Conservation (phyloP, 768 basidiomycete genomes). For the Boletus rex-veris region DNA sequence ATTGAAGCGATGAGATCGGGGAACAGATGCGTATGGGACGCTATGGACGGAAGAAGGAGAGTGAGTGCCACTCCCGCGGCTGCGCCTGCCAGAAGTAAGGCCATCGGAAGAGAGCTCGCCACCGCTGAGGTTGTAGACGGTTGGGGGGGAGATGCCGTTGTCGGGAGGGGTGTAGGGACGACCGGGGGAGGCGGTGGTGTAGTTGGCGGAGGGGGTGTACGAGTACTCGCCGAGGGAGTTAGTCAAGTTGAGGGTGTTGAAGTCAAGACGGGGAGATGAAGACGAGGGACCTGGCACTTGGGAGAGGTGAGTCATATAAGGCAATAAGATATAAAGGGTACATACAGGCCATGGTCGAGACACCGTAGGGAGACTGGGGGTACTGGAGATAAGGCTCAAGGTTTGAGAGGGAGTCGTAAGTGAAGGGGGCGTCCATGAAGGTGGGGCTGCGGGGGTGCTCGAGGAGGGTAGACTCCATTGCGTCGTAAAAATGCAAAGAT, state of each 20-base stretch:
- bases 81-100: slow-evolving; percentile 57
- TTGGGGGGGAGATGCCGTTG: slow-evolving; percentile 67
- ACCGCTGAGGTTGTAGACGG: slow-evolving; percentile 65
- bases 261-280: slow-evolving; percentile 59
- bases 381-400: slow-evolving; percentile 64
- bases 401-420: slow-evolving; percentile 44
- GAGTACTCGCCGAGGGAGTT: slow-evolving; percentile 57
- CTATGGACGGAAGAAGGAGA: slow-evolving; percentile 46
- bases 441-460: slow-evolving; percentile 49
- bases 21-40: slow-evolving; percentile 58
- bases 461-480: slow-evolving; percentile 50
- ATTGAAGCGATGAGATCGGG: slow-evolving; percentile 77
- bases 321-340: slow-evolving; percentile 10
- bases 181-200: slow-evolving; percentile 48
- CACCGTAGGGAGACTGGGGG: slow-evolving; percentile 61
- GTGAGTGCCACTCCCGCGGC: slow-evolving; percentile 65
- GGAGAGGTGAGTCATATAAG: slow-evolving; percentile 9
- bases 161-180: slow-evolving; percentile 69
- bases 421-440: slow-evolving; percentile 47
- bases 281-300: slow-evolving; percentile 51
- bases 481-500: slow-evolving; percentile 35
- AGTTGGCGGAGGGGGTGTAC: slow-evolving; percentile 51
- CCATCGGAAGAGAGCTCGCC: slow-evolving; percentile 77
- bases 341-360: slow-evolving; percentile 60
- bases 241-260: slow-evolving; percentile 57